phyloP scores from a whole-genome alignment of 441 rosid species.

The Pelargonium fulgidum region DNA sequence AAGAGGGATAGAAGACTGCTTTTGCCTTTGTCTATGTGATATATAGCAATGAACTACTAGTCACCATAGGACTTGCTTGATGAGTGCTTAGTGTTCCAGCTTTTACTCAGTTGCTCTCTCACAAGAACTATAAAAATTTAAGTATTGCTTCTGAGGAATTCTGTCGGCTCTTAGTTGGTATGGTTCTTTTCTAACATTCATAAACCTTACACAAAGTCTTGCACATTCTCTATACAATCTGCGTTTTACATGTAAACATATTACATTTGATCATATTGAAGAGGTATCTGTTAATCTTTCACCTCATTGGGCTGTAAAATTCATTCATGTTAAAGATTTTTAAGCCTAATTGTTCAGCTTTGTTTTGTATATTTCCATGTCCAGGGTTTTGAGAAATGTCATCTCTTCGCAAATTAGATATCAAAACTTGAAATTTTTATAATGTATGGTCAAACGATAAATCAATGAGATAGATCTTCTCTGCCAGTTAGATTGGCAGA shows the following conservation, averaged over 20 bases:
- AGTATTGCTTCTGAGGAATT: constrained; percentile 9
- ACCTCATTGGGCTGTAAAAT: constrained; percentile 11
- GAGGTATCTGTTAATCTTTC: constrained; percentile 9
- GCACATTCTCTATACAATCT: constrained; percentile 9
- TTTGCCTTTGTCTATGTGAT: constrained; percentile 49
- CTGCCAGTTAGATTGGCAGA: not conserved
- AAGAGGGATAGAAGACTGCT: constrained; percentile 40
- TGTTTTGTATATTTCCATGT: not conserved
- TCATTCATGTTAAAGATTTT: constrained; percentile 11
- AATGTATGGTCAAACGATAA: no score
- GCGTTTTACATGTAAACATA: constrained; percentile 17
- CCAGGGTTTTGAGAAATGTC: not conserved
- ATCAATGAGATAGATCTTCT: no score
- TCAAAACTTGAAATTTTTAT: not conserved
- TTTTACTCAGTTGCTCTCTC: no score
- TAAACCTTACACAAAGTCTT: constrained; percentile 14
- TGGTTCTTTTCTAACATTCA: constrained; percentile 17
- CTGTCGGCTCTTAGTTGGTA: constrained; percentile 16
- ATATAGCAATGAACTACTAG: constrained; percentile 13
- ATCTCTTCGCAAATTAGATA: not conserved
- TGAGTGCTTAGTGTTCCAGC: not conserved
- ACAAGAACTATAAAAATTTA: constrained; percentile 4
- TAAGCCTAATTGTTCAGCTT: not conserved
- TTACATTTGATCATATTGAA: constrained; percentile 18
- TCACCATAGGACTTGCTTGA: constrained; percentile 10